Evolutionary conservation across 805 yeast genomes (phyloP).

Genomic region (Monosporozyma yasuniensis): DNA sequence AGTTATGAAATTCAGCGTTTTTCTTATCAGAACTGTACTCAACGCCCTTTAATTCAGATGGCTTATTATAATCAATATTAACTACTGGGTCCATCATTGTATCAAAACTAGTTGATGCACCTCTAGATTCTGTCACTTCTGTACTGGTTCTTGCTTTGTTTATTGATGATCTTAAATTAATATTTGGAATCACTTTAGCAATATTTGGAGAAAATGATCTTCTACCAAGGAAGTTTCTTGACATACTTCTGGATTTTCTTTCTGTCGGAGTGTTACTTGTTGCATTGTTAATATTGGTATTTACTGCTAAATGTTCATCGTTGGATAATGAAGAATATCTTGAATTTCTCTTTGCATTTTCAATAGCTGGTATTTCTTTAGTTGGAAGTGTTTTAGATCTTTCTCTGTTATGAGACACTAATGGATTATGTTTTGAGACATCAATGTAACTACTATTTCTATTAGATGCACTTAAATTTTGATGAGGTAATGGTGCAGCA

Average conservation of each 20-base stretch:
- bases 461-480: background rate
- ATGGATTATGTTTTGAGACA: slow-evolving; percentile 7
- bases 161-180: slow-evolving; percentile 12
- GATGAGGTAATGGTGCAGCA: background rate
- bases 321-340: slow-evolving; percentile 11
- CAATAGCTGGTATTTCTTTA: slow-evolving; percentile 3
- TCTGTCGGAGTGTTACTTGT: slow-evolving; percentile 7
- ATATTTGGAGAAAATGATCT: slow-evolving; percentile 26
- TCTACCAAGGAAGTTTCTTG: slow-evolving; percentile 19
- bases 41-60: slow-evolving; percentile 16
- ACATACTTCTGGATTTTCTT: slow-evolving; percentile 22
- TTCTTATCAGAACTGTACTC: slow-evolving; percentile 40
- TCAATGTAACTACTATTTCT: slow-evolving; percentile 13
- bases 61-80: slow-evolving; percentile 11
- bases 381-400: slow-evolving; percentile 22
- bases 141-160: slow-evolving; percentile 11
- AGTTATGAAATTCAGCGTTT: slow-evolving; percentile 51
- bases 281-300: background rate
- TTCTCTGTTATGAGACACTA: slow-evolving; percentile 8
- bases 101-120: background rate
- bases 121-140: slow-evolving; percentile 1
- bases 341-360: slow-evolving; percentile 9
- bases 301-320: slow-evolving; percentile 6
- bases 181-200: slow-evolving; percentile 17
- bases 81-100: slow-evolving; percentile 8